Conservation (phyloP, 2,329 filamentous ascomycete genomes). For the Coniochaeta prunicola region DNA sequence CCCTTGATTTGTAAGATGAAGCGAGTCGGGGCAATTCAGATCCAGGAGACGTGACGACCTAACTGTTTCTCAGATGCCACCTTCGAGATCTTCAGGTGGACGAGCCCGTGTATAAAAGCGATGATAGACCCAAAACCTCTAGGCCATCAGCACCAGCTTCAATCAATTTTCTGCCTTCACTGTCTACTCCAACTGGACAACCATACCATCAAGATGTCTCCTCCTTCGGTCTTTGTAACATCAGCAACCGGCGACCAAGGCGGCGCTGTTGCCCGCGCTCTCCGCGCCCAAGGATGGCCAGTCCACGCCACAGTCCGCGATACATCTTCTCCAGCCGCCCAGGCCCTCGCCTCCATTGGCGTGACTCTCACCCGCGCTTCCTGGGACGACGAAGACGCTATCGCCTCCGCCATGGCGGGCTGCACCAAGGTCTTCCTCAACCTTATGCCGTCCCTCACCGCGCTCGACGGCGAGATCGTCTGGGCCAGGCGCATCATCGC, state of each 20-base stretch:
- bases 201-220: conserved; percentile 7
- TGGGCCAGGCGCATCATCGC: conserved; percentile 23
- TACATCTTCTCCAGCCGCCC: conserved; percentile 18
- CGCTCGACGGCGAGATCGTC: conserved; percentile 19
- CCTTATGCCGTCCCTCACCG: conserved; percentile 22
- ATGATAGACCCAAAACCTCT: not conserved
- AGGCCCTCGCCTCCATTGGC: conserved; percentile 20
- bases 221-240: conserved; percentile 25
- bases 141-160: not conserved
- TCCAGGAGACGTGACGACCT: too few species aligned
- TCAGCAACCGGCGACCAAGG: conserved; percentile 33
- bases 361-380: conserved; percentile 20
- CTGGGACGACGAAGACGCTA: conserved; percentile 22
- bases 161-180: not conserved
- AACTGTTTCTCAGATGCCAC: too few species aligned
- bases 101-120: not conserved
- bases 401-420: conserved; percentile 20
- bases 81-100: too few species aligned
- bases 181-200: not conserved
- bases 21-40: too few species aligned
- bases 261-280: conserved; percentile 23
- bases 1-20: too few species aligned
- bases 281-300: conserved; percentile 17
- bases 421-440: conserved; percentile 24
- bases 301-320: conserved; percentile 23